Evolutionary conservation across 768 basidiomycete species (phyloP), one percentile per base, ranked within the genome.

Genomic region (Suillus placidus): DNA sequence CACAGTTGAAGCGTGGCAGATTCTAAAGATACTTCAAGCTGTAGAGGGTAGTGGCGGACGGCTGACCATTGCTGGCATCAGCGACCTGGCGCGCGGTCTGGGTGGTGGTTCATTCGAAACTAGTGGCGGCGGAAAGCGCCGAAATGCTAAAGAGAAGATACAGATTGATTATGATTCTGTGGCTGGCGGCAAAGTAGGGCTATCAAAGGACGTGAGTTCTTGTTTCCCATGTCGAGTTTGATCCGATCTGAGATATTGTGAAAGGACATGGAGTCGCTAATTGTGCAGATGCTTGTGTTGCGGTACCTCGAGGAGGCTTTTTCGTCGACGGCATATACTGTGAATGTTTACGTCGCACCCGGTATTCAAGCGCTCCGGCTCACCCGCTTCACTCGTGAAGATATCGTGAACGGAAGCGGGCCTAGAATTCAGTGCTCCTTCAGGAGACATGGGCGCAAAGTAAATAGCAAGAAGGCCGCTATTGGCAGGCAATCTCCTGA

Each of bases 1-100:
- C 37, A 92, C 94, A 1, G 66, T 88, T 6, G 86, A 89, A 61
- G 85, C 92, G 9, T 97, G 95, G 93, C 87, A 90, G 74, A 79
- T 93, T 7, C 79, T 95, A 57, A 86, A 86, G 70, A 83, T 94
- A 47, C 75, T 85, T 4, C 77, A 84, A 2, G 81, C 79, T 14
- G 57, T 58, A 30, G 68, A 78, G 60, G 65, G 72, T 6, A 74
- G 79, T 45, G 83, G 84, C 2, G 88, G 87, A 0, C 82, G 87
- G 34, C 77, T 91, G 42, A 96, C 96, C 0, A 75, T 96, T 26
- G 80, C 80, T 1, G 84, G 83, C 68, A 75, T 96, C n/a, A 84
- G 82, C 10, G 85, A 86, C 45, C 76, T 96, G 32, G 90, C 86
- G 20, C 80, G 94, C 63, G 91, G 93, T 0, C 77, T 82, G 1